phyloP scores from a whole-genome alignment of 441 rosid species.

The Adansonia rubrostipa region DNA sequence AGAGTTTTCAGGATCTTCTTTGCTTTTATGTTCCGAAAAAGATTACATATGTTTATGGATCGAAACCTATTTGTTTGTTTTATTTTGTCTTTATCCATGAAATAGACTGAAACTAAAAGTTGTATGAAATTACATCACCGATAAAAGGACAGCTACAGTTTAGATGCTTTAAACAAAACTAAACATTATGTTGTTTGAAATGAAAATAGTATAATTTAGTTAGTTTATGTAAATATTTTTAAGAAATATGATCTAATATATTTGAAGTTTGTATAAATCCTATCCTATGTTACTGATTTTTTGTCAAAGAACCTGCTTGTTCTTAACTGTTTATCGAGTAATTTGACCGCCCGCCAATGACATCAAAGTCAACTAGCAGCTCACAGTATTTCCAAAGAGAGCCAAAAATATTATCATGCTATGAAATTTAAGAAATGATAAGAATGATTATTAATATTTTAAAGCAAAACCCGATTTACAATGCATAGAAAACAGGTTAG shows the following conservation, averaged over 20 bases:
- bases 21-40: conserved; percentile 14
- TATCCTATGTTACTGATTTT: too few species aligned
- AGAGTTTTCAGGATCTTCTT: conserved; percentile 26
- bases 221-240: too few species aligned
- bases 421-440: neutral
- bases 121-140: conserved; percentile 10
- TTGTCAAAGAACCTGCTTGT: neutral
- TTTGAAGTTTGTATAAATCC: too few species aligned
- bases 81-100: conserved; percentile 25
- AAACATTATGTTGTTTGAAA: too few species aligned
- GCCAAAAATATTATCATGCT: neutral
- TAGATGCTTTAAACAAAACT: neutral
- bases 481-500: neutral
- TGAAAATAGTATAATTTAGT: too few species aligned
- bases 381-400: neutral
- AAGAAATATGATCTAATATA: too few species aligned
- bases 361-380: neutral
- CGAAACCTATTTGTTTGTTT: conserved; percentile 14
- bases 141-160: neutral
- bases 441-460: neutral
- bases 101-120: conserved; percentile 27
- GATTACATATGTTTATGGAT: neutral
- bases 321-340: neutral
- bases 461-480: neutral
- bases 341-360: neutral